Base-by-base conservation (phyloP, 1,284 basidiomycete genomes). In the Marasmius tenuissimus region DNA sequence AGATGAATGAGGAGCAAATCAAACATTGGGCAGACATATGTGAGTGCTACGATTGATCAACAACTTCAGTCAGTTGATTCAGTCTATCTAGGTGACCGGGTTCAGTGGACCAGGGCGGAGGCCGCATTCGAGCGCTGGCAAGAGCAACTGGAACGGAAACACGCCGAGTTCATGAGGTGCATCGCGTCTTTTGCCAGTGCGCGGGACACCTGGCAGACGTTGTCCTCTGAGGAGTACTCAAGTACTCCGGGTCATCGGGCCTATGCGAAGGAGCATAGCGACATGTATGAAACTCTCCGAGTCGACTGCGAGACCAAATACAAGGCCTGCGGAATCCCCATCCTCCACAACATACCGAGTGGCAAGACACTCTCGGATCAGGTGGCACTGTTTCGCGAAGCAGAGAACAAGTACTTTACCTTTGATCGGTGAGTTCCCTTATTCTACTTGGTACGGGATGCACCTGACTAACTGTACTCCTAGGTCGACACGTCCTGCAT, bases 31-130 rank as follows among this genome's bases (percentile, higher is more conserved):
- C 39, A 35, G 48, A 57, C 9, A 38, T 35, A 42, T 22, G 60
- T 61, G 37, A 34, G 55, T 57, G 12, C 40, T 57, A 10, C 1
- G 10, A 49, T 33, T 1, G 40, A 18, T 18, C n/a, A 14, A 20
- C 8, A 10, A 42, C 5, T 18, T n/a, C 40, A 37, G 20, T 3
- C 10, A 14, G 48, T 3, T 49, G 4, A 20, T 4, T 49, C 20
- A 8, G 47, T 11, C 42, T 40, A 20, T 60, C 18, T 33, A 73
- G 70, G 68, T 3, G 68, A 73, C 61, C 61, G 61, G 7, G 67
- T 72, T 0, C 70, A 72, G 40, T 73, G 70, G 70, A 72, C 69
- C 35, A 61, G 70, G 10, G 69, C 70, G 1, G 70, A 71, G 48
- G 71, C 71, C 1, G 72, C 72, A 20, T 70, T 72, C 68, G 55